These are phyloP conservation scores for Hemileccinum rubropunctum DNA, from an alignment of 768 basidiomycete genomes.

Conservation along the genomic window DNA sequence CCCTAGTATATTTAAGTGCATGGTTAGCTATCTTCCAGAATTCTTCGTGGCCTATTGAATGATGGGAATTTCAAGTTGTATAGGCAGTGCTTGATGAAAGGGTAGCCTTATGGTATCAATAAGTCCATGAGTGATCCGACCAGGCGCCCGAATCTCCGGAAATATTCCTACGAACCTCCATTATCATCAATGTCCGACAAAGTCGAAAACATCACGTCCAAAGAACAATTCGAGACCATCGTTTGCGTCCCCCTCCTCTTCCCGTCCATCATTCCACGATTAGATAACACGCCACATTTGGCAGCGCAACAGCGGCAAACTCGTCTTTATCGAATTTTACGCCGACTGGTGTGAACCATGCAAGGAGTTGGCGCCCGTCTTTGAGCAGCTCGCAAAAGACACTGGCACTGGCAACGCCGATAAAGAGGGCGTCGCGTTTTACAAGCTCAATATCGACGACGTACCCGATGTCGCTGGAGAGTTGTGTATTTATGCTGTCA, in stretches of 20 bases:
- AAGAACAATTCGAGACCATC: not conserved
- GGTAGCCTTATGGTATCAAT: no score
- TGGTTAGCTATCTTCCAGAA: no score
- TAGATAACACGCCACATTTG: not conserved
- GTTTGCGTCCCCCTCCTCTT: slow-evolving; percentile 1
- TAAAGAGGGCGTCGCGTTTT: slow-evolving; percentile 46
- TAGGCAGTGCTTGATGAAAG: no score
- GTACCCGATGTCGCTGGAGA: slow-evolving; percentile 46
- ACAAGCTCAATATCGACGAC: slow-evolving; percentile 71
- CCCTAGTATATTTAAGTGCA: no score
- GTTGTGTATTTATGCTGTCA: slow-evolving; percentile 53
- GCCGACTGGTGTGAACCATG: slow-evolving; percentile 21
- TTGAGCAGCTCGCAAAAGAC: not conserved
- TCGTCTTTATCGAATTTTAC: slow-evolving; percentile 17
- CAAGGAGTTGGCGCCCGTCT: slow-evolving; percentile 12
- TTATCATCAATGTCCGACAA: not conserved
- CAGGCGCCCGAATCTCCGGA: no score
- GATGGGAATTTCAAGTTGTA: no score
- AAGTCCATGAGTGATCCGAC: no score
- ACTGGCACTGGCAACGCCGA: slow-evolving; percentile 1
- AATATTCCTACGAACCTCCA: not conserved
- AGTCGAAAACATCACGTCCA: not conserved
- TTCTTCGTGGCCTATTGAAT: no score
- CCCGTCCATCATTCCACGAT: not conserved
- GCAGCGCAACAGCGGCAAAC: not conserved